Percentiles rank a stretch among this genome's conserved stretches.
These are phyloP conservation scores for Vitis vinifera DNA, from an alignment of 164 flowering plant species.

Conservation along the genomic window ASM3070453v1 NC_081814.1:11015001-11015500, in stretches of 20 bases:
- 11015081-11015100: background rate
- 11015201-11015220: background rate
- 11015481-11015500: background rate
- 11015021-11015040: no score
- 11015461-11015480: background rate
- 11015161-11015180: constrained; percentile 44
- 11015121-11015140: constrained; percentile 52
- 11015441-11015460: constrained; percentile 65
- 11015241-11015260: no score
- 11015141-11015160: constrained; percentile 62
- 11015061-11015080: no score
- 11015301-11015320: constrained; percentile 70
- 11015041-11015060: no score
- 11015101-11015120: constrained; percentile 33
- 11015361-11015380: constrained; percentile 30
- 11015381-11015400: constrained; percentile 41
- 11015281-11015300: constrained; percentile 48
- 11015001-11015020: no score
- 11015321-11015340: constrained; percentile 32
- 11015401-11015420: constrained; percentile 45
- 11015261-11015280: constrained; percentile 13
- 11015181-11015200: constrained; percentile 49
- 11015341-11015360: constrained; percentile 38
- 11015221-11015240: no score
- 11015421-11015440: constrained; percentile 49